These are phyloP conservation scores for Senecio squalidus DNA, from an alignment of 140 eudicot species.

Conservation along the genomic window DNA sequence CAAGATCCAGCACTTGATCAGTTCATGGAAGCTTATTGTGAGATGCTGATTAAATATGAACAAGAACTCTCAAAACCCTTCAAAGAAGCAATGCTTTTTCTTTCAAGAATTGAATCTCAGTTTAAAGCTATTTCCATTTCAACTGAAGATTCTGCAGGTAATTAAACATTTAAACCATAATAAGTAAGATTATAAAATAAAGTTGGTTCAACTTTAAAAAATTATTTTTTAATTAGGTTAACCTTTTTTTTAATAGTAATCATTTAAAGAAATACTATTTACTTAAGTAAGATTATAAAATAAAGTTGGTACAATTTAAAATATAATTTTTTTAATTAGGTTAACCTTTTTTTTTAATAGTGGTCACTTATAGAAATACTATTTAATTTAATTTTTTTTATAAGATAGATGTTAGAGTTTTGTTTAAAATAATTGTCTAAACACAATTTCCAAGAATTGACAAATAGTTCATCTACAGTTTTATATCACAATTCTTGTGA, in stretches of 20 bases:
- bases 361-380: slow-evolving; percentile 13
- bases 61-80: slow-evolving; percentile 96
- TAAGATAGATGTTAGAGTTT: slow-evolving; percentile 6
- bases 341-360: too few relatives aligned
- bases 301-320: too few relatives aligned
- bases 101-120: slow-evolving; percentile 78
- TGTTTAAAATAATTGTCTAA: slow-evolving; percentile 12
- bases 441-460: slow-evolving; percentile 36
- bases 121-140: slow-evolving; percentile 71
- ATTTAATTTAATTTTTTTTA: neutral
- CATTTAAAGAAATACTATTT: too few relatives aligned
- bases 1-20: slow-evolving; percentile 97
- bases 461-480: slow-evolving; percentile 30
- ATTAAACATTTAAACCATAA: too few relatives aligned
- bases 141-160: slow-evolving; percentile 53
- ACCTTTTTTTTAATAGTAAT: too few relatives aligned
- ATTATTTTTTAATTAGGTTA: too few relatives aligned
- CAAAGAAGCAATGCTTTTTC: slow-evolving; percentile 97
- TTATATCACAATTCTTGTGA: slow-evolving; percentile 21
- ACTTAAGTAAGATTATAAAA: too few relatives aligned
- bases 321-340: too few relatives aligned
- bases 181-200: too few relatives aligned
- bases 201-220: too few relatives aligned
- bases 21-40: slow-evolving; percentile 98
- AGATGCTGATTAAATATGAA: slow-evolving; percentile 89